Evolutionary conservation across 2,329 filamentous ascomycete genomes (phyloP), one percentile per base, ranked within the genome.

Genomic region (Pseudomassariella vexata): DNA sequence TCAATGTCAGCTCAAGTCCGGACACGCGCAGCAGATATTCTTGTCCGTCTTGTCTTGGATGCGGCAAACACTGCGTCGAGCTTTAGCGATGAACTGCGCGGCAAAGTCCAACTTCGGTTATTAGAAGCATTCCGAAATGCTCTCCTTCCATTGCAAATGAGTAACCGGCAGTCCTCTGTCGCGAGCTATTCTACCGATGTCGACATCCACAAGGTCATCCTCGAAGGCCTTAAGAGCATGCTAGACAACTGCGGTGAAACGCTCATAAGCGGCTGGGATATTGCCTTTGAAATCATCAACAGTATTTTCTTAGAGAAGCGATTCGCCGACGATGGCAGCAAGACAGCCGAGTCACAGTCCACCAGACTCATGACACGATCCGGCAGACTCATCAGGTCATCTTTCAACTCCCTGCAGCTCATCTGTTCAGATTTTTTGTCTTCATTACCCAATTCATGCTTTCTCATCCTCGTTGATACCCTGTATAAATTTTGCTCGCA

Each of bases 371-470:
- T 58, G 19, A 78, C 73, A 6, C 63, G 71, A 29, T 90, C 88
- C 9, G 70, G 79, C 26, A 82, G 81, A 42, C 72, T 96, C 15
- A 84, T 95, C 31, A 76, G 88, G 39, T 82, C 86, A 11, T 85
- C 90, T 0, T 98, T 98, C 55, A 83, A 78, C 42, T 94, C 89
- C 3, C 66, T 94, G 9, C 87, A 96, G 54, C 76, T 98, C 3
- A 83, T 98, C 27, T 94, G 89, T 56, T 95, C 92, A 1, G 92
- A 98, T 56, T 98, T 98, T 49, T 62, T 98, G 20, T 71, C 79
- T 10, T 79, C 84, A 6, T 70, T 80, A 35, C 84, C 76, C 27
- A 78, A 76, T 53, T 74, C 67, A 30, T 95, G 74, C 63, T 85
- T 82, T 56, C 70, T 80, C 38, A 76, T 81, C 37, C 72, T 98